A percentile compares a stretch with the other conserved stretches of the same genome.
Evolutionary conservation across 768 basidiomycete genomes (phyloP).

Genomic region (Tricholoma hemisulphureum): DNA sequence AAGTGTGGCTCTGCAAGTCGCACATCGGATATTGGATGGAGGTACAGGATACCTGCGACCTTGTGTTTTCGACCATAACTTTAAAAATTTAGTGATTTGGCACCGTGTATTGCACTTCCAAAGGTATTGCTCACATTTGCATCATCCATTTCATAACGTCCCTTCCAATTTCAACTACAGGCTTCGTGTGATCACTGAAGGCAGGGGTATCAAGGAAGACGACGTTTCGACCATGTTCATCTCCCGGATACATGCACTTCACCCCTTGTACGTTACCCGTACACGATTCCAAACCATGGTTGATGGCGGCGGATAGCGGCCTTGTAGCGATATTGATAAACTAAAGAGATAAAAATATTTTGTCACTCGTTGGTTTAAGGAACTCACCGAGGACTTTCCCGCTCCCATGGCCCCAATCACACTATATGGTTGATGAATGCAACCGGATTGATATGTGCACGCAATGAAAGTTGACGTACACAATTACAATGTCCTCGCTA

Average conservation of each 20-base stretch:
- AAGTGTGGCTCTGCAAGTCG: background rate
- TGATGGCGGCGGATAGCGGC: background rate
- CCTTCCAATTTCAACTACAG: background rate
- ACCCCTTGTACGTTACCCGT: background rate
- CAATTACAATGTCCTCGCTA: background rate
- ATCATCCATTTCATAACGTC: background rate
- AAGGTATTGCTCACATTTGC: background rate
- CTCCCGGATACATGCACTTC: background rate
- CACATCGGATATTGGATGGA: background rate
- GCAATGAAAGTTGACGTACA: background rate
- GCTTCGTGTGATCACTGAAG: background rate
- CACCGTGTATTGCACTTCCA: too few species aligned
- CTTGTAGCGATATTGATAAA: constrained; percentile 1
- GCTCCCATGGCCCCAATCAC: background rate
- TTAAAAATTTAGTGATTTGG: background rate
- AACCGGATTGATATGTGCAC: background rate
- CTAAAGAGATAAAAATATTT: background rate
- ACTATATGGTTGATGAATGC: background rate
- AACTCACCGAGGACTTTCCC: background rate
- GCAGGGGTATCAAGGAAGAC: constrained; percentile 1
- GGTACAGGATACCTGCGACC: background rate
- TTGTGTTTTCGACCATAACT: background rate
- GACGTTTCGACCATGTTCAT: background rate
- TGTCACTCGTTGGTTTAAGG: background rate
- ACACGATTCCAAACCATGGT: background rate